Conservation (phyloP, 352 stramenopile species). For the Detonula confervacea region DNA sequence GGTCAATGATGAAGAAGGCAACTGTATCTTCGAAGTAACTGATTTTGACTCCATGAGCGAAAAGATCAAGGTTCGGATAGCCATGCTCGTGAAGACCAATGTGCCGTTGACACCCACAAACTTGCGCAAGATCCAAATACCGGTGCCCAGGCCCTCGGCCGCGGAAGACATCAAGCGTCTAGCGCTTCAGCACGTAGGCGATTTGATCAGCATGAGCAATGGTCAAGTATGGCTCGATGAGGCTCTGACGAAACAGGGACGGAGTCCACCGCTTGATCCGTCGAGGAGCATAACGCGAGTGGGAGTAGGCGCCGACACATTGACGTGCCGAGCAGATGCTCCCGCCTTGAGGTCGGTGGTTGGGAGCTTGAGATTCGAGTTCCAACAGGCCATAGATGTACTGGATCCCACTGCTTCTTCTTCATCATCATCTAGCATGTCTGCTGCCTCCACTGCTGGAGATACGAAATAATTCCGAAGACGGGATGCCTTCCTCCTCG, state of each 20-base stretch:
- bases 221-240: conserved; percentile 85
- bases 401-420: conserved; percentile 40
- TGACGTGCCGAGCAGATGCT: conserved; percentile 72
- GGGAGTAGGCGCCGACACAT: conserved; percentile 81
- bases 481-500: conserved; percentile 66
- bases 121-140: conserved; percentile 81
- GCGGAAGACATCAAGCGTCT: conserved; percentile 63
- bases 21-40: conserved; percentile 52
- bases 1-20: conserved; percentile 44
- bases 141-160: conserved; percentile 55
- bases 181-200: conserved; percentile 77
- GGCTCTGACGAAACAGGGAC: conserved; percentile 51
- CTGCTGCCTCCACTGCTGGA: conserved; percentile 23
- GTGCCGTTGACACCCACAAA: conserved; percentile 74
- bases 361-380: conserved; percentile 75
- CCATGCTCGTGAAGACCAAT: conserved; percentile 68
- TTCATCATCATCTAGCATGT: no score
- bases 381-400: conserved; percentile 71
- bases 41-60: conserved; percentile 71
- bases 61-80: conserved; percentile 69
- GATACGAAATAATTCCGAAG: conserved; percentile 62
- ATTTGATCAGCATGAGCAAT: conserved; percentile 86
- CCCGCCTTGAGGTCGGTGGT: conserved; percentile 72
- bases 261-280: conserved; percentile 73
- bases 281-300: conserved; percentile 79